Conservation (phyloP, 805 yeast genomes). For the Lipomyces orientalis region DNA sequence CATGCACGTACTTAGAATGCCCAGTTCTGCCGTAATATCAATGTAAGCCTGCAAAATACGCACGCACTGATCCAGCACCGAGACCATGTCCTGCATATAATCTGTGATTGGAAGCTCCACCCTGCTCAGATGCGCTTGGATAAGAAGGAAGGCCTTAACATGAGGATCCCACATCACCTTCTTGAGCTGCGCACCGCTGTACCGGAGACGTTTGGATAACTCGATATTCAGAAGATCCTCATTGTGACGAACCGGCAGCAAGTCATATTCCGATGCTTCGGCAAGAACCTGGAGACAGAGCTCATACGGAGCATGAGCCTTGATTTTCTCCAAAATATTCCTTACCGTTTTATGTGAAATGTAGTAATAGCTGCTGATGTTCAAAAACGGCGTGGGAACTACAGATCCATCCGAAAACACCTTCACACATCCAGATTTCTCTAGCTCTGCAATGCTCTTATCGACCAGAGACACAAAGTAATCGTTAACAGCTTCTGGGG, state of each 20-base stretch:
- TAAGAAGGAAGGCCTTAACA: slow-evolving; percentile 71
- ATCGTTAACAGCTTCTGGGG: slow-evolving; percentile 45
- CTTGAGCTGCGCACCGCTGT: slow-evolving; percentile 50
- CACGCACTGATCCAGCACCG: slow-evolving; percentile 90
- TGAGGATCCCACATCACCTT: slow-evolving; percentile 83
- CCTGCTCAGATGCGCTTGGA: slow-evolving; percentile 75
- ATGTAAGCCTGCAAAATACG: slow-evolving; percentile 93
- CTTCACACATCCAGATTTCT: slow-evolving; percentile 72
- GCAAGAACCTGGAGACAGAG: slow-evolving; percentile 67
- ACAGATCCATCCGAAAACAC: slow-evolving; percentile 51
- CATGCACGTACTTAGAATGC: slow-evolving; percentile 66
- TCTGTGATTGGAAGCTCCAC: slow-evolving; percentile 91
- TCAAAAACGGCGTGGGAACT: slow-evolving; percentile 76
- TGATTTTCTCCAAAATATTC: slow-evolving; percentile 61
- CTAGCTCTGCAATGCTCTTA: slow-evolving; percentile 65
- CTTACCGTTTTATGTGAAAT: slow-evolving; percentile 89
- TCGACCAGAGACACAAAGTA: slow-evolving; percentile 62
- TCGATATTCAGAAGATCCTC: slow-evolving; percentile 87
- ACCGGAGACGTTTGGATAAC: slow-evolving; percentile 75
- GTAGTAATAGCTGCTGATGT: slow-evolving; percentile 89
- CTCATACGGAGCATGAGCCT: slow-evolving; percentile 56
- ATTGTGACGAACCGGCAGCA: slow-evolving; percentile 88
- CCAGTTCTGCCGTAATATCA: slow-evolving; percentile 86
- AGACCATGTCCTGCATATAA: slow-evolving; percentile 89
- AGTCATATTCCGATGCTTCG: slow-evolving; percentile 80